These are phyloP conservation scores for Monilinia vaccinii-corymbosi DNA, from an alignment of 2,329 filamentous ascomycete genomes.

Conservation along the genomic window DNA sequence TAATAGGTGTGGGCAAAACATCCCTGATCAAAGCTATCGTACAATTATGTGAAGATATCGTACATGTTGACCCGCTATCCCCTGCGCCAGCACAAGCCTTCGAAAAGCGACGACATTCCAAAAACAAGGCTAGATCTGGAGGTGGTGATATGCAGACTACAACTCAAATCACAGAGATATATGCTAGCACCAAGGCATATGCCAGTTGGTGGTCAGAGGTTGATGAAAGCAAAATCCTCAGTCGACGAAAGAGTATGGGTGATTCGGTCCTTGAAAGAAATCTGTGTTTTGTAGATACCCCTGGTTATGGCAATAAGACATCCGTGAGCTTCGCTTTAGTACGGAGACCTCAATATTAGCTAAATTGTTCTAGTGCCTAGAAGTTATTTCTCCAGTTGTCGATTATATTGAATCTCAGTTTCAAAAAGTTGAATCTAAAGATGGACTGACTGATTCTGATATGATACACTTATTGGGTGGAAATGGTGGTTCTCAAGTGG, in stretches of 20 bases:
- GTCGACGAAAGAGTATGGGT: conserved; percentile 60
- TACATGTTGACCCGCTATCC: conserved; percentile 65
- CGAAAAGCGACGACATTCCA: conserved; percentile 23
- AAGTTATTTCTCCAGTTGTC: conserved; percentile 50
- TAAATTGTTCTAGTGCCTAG: conserved; percentile 38
- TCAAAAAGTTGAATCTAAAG: conserved; percentile 50
- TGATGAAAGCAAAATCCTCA: conserved; percentile 51
- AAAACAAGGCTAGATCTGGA: conserved; percentile 21
- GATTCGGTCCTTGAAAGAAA: conserved; percentile 83
- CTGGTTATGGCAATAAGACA: conserved; percentile 47
- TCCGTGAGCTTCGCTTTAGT: conserved; percentile 36
- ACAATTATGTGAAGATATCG: conserved; percentile 81
- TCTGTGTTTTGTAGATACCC: conserved; percentile 85
- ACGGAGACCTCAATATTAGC: conserved; percentile 19
- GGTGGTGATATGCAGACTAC: conserved; percentile 28
- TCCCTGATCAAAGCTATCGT: conserved; percentile 83
- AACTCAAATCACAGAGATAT: conserved; percentile 52
- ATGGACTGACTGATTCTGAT: conserved; percentile 60
- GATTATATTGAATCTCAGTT: conserved; percentile 67
- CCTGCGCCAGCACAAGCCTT: conserved; percentile 27
- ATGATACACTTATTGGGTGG: conserved; percentile 70
- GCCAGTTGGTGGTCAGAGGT: conserved; percentile 83
- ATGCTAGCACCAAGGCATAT: conserved; percentile 75
- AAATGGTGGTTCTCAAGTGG: conserved; percentile 73
- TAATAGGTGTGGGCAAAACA: conserved; percentile 72